Evolutionary conservation across 805 yeast species (phyloP), one percentile per base, ranked within the genome.

Genomic region (Tetrapisispora taiwanensis): DNA sequence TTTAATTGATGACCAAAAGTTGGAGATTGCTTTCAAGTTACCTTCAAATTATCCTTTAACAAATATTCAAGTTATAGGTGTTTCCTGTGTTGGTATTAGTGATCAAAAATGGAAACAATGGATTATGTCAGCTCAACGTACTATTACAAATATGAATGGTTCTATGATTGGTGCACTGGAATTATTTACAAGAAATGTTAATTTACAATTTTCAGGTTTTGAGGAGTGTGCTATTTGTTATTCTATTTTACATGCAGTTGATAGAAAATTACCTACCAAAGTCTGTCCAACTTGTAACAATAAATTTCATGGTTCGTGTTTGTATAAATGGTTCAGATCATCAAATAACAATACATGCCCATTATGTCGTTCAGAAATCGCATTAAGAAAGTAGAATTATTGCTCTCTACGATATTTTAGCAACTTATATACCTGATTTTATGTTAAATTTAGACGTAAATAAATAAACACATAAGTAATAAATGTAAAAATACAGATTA

Each of bases 141-240:
- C 86, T 8, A 78, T 87, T 26, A 74, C 86, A 1, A 73, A 83
- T 33, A 83, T 83, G 53, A 81, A 81, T 52, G 88, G 87, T 17
- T 75, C 87, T 15, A 66, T 66, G 12, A 47, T 74, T 52, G 70
- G 73, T 43, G 65, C 71, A 14, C 48, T 69, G 42, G 70, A 67
- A 39, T 56, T 66, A 30, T 66, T 69, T 45, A 54, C 67, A 40
- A 78, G 77, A 52, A 86, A 90, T 55, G 88, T 87, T 42, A 75
- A 78, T 44, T 71, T 84, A 53, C 94, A 89, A 59, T 89, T 94
- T 62, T 84, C 89, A 8, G 96, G 96, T 0, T 88, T 86, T 51
- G 96, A 87, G 56, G 97, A 90, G 48, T 92, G 99, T 73, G 95
- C 97, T 3, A 88, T 92, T 52, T 92, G 99, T 62, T 92, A 92